These are phyloP conservation scores for Setomelanomma holmii DNA, from an alignment of 2,329 filamentous ascomycete species.

Conservation along the genomic window DNA sequence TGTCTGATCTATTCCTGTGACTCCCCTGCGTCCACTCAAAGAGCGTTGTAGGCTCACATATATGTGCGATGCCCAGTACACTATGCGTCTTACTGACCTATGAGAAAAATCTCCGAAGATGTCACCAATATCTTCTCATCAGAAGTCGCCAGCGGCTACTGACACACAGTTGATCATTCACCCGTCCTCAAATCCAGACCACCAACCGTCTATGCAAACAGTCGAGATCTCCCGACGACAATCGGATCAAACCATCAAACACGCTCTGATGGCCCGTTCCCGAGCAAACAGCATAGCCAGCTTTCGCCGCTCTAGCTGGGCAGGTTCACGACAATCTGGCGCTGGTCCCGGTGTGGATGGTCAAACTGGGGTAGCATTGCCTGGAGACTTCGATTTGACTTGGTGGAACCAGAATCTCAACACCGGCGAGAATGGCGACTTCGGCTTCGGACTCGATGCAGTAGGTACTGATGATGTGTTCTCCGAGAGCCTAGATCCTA, in stretches of 20 bases:
- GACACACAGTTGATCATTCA: not conserved
- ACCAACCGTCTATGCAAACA: not conserved
- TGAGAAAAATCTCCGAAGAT: slow-evolving; percentile 8
- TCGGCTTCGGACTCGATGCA: not conserved
- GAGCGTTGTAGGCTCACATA: slow-evolving; percentile 24
- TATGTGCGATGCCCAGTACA: slow-evolving; percentile 16
- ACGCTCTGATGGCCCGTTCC: slow-evolving; percentile 4
- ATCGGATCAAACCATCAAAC: slow-evolving; percentile 1
- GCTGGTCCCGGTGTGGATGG: slow-evolving; percentile 10
- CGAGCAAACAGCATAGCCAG: slow-evolving; percentile 1
- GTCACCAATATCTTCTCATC: slow-evolving; percentile 1
- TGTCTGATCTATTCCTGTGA: slow-evolving; percentile 23
- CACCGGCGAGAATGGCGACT: too few relatives aligned
- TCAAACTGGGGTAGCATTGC: slow-evolving; percentile 1
- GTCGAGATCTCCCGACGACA: not conserved
- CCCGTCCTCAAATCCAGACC: not conserved
- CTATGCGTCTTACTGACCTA: slow-evolving; percentile 4
- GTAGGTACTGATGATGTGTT: not conserved
- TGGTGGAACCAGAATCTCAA: too few relatives aligned
- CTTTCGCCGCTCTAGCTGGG: slow-evolving; percentile 4
- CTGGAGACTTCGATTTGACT: slow-evolving; percentile 7
- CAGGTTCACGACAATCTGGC: slow-evolving; percentile 7
- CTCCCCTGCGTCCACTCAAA: slow-evolving; percentile 18
- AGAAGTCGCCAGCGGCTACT: not conserved
- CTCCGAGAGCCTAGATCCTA: not conserved